Evolutionary conservation across 768 basidiomycete genomes (phyloP).

Genomic region (Suillus bovinus): DNA sequence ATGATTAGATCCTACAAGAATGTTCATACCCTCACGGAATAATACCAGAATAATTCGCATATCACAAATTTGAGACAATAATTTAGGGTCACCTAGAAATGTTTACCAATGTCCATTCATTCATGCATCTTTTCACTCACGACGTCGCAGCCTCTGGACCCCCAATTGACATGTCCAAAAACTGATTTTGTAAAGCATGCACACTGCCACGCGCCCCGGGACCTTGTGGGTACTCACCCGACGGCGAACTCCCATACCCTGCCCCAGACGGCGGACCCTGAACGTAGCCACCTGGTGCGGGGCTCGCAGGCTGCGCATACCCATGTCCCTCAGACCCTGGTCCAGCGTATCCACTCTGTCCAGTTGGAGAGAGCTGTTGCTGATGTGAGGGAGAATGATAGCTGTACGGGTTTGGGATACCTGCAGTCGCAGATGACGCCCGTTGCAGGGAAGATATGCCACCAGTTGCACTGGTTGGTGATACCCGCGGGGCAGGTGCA

Average conservation of each 20-base stretch:
- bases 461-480: background rate
- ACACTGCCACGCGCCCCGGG: conserved; percentile 15
- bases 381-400: conserved; percentile 23
- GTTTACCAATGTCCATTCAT: background rate
- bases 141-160: conserved; percentile 14
- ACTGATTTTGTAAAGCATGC: conserved; percentile 28
- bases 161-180: conserved; percentile 31
- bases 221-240: background rate
- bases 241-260: conserved; percentile 1
- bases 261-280: conserved; percentile 17
- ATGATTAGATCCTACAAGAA: background rate
- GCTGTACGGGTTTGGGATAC: conserved; percentile 16
- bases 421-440: background rate
- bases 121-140: background rate
- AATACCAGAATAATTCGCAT: background rate
- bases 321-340: conserved; percentile 19
- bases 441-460: background rate
- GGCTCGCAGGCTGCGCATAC: conserved; percentile 13
- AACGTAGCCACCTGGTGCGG: conserved; percentile 11
- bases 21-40: background rate
- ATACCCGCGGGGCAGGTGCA: conserved; percentile 2
- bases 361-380: conserved; percentile 11
- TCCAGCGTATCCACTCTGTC: conserved; percentile 6
- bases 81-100: background rate
- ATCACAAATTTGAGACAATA: background rate